A percentile compares a stretch with the other conserved stretches of the same genome.
phyloP scores from a whole-genome alignment of 2,329 filamentous ascomycete species.

The Pochonia chlamydosporia region DNA sequence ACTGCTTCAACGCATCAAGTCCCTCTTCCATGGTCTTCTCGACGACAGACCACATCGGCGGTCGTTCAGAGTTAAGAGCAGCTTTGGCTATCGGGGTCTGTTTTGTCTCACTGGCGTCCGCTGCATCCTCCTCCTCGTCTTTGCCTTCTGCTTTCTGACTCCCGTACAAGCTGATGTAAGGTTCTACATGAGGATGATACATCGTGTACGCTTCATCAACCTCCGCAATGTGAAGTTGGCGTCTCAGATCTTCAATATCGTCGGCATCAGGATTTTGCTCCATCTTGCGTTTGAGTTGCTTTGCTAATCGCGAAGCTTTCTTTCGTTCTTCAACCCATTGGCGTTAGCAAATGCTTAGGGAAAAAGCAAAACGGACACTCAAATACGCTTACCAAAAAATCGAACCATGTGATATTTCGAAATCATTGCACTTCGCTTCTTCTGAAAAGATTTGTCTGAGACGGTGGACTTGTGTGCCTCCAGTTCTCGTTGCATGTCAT shows the following conservation, averaged over 20 bases:
- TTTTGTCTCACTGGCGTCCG: conserved; percentile 30
- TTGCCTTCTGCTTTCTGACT: conserved; percentile 24
- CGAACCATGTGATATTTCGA: conserved; percentile 76
- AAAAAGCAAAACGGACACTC: not conserved
- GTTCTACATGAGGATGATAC: conserved; percentile 64
- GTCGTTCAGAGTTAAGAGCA: conserved; percentile 39
- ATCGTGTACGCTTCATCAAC: conserved; percentile 72
- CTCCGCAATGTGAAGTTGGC: conserved; percentile 60
- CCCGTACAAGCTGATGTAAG: conserved; percentile 62
- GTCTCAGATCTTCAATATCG: conserved; percentile 45
- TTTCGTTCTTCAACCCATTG: conserved; percentile 51
- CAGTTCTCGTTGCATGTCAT: conserved; percentile 68
- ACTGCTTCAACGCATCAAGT: conserved; percentile 39
- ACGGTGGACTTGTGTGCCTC: conserved; percentile 61
- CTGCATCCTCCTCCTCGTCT: conserved; percentile 36
- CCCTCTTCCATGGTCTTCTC: conserved; percentile 59
- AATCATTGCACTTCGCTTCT: conserved; percentile 64
- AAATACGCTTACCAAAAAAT: conserved; percentile 61
- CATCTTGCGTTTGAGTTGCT: conserved; percentile 56
- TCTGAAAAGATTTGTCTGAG: conserved; percentile 50
- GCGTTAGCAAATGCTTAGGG: conserved; percentile 8
- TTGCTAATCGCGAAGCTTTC: conserved; percentile 63
- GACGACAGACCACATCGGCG: conserved; percentile 62
- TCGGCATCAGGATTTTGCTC: conserved; percentile 43
- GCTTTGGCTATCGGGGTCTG: conserved; percentile 33